Evolutionary conservation across 225 moss, liverwort and hornwort genomes (phyloP).

Genomic region (Climacium dendroides): DNA sequence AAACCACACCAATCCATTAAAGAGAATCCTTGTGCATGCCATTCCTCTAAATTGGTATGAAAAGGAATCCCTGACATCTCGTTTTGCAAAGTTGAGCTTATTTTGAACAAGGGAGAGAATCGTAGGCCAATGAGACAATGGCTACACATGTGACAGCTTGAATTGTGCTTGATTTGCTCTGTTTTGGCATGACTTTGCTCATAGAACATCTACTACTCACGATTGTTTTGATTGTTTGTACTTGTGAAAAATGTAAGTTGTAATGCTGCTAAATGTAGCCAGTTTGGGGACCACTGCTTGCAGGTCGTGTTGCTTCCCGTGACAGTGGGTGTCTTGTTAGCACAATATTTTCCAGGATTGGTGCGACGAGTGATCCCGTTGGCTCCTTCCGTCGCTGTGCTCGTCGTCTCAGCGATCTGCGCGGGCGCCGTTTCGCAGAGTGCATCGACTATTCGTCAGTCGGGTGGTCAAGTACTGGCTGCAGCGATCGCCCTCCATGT

Average conservation of each 20-base stretch:
- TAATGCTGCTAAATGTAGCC: neutral
- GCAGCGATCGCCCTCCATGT: constrained; percentile 59
- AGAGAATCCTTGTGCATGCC: neutral
- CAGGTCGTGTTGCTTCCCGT: constrained; percentile 90
- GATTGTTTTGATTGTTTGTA: neutral
- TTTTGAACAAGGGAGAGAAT: neutral
- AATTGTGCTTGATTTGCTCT: neutral
- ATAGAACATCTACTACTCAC: neutral
- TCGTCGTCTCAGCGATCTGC: constrained; percentile 47
- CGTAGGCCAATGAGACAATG: neutral
- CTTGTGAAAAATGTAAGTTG: neutral
- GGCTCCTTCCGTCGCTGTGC: constrained; percentile 65
- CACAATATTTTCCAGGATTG: constrained; percentile 35
- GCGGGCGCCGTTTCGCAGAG: constrained; percentile 82
- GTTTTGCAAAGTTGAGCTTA: neutral
- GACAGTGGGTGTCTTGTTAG: constrained; percentile 52
- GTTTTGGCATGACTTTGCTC: neutral
- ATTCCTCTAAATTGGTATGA: neutral
- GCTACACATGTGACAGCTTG: neutral
- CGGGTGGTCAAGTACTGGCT: constrained; percentile 56
- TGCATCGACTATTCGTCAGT: constrained; percentile 52
- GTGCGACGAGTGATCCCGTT: constrained; percentile 60
- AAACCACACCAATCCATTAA: neutral
- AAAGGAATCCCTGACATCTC: neutral
- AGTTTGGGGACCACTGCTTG: neutral